Conservation (phyloP, 305 asterid species). For the Solanum hybrid region DNA sequence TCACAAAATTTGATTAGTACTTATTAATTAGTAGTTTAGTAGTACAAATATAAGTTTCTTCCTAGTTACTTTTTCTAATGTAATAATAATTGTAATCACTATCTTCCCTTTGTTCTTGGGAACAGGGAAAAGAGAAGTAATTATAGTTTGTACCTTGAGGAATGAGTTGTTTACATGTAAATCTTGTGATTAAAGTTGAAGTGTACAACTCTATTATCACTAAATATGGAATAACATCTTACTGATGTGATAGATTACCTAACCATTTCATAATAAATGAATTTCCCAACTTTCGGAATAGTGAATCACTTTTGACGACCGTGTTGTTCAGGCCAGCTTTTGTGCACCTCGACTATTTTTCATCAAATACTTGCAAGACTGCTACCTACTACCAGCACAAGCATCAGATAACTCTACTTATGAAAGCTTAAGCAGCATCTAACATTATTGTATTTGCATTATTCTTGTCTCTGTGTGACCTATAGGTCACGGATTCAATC, state of each 20-base stretch:
- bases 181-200: not conserved
- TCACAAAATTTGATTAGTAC: conserved; percentile 16
- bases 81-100: not conserved
- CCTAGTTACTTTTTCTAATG: not conserved
- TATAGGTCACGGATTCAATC: not conserved
- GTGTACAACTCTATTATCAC: not conserved
- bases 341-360: not conserved
- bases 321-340: not conserved
- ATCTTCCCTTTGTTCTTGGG: not conserved
- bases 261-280: not conserved
- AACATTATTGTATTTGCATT: not conserved
- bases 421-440: not conserved
- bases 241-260: not conserved
- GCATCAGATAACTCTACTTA: not conserved
- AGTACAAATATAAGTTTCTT: not conserved
- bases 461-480: not conserved
- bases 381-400: not conserved
- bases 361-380: not conserved
- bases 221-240: not conserved
- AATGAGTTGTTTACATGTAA: not conserved
- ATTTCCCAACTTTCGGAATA: not conserved
- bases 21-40: too few species aligned
- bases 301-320: not conserved
- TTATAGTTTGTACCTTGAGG: not conserved
- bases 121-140: not conserved